Evolutionary conservation across 495 filamentous ascomycete species (phyloP).

Genomic region (Xylaria acuta): DNA sequence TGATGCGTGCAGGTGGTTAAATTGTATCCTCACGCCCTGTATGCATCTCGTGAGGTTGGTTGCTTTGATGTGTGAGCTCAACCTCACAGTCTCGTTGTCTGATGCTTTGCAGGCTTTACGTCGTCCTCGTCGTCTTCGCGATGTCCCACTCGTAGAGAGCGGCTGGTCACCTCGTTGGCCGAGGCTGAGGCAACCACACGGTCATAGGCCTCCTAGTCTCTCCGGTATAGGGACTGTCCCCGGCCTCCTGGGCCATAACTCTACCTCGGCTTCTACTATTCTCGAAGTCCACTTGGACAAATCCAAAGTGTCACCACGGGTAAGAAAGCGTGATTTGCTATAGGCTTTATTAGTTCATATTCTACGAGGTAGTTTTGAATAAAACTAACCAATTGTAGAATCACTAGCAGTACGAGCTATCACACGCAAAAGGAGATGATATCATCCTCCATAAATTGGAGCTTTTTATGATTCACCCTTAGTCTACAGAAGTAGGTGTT

Average conservation of each 20-base stretch:
- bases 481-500: background rate
- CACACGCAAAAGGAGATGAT: background rate
- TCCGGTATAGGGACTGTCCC: too few relatives aligned
- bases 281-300: background rate
- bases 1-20: background rate
- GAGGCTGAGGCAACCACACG: too few relatives aligned
- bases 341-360: too few relatives aligned
- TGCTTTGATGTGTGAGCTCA: background rate
- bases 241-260: too few relatives aligned
- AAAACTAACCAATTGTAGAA: too few relatives aligned
- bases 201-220: too few relatives aligned
- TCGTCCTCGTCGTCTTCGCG: background rate
- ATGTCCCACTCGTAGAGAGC: background rate
- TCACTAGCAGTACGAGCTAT: background rate
- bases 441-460: background rate
- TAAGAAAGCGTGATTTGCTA: background rate
- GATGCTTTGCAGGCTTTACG: background rate
- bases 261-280: background rate
- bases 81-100: background rate
- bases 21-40: background rate
- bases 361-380: background rate
- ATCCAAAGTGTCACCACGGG: background rate
- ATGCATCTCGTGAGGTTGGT: background rate
- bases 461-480: background rate
- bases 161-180: background rate